phyloP scores from a whole-genome alignment of 2,329 filamentous ascomycete species.

The Trichoderma sp. region DNA sequence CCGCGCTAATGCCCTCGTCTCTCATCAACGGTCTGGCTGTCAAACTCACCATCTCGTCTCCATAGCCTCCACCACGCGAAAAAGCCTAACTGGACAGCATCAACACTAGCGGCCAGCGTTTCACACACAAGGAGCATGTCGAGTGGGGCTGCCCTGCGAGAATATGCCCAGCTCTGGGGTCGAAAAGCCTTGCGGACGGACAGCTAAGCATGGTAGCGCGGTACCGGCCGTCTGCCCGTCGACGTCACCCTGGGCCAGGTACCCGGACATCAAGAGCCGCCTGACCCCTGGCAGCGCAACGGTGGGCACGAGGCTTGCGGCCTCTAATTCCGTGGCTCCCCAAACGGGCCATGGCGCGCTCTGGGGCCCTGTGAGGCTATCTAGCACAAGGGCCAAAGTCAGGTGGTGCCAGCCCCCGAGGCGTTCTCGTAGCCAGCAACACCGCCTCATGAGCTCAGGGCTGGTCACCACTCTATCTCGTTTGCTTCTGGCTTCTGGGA shows the following conservation, averaged over 20 bases:
- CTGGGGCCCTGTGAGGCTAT: conserved; percentile 11
- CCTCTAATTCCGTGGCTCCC: not conserved
- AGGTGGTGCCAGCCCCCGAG: conserved; percentile 17
- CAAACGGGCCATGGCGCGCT: not conserved
- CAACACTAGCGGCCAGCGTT: conserved; percentile 1
- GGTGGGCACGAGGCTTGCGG: conserved; percentile 16
- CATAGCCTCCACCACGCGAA: conserved; percentile 14
- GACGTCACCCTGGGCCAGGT: not conserved
- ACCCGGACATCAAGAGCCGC: conserved; percentile 13
- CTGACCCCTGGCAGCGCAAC: not conserved
- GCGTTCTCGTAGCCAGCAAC: conserved; percentile 13
- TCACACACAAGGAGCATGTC: conserved; percentile 1
- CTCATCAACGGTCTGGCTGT: not conserved
- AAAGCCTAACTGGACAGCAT: conserved; percentile 13
- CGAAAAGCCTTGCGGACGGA: conserved; percentile 11
- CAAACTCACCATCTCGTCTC: not conserved
- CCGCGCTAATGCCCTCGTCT: not conserved
- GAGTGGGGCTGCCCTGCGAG: conserved; percentile 10
- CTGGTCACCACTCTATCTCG: not conserved
- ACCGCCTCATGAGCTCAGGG: conserved; percentile 6
- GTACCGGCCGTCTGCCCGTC: not conserved
- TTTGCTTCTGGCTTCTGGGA: not conserved
- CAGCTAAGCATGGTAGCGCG: not conserved
- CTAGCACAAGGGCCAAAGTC: conserved; percentile 4
- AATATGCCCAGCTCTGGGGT: conserved; percentile 16